These are phyloP conservation scores for Kluyveromyces aestuarii DNA, from an alignment of 805 yeast genomes.

Conservation along the genomic window DNA sequence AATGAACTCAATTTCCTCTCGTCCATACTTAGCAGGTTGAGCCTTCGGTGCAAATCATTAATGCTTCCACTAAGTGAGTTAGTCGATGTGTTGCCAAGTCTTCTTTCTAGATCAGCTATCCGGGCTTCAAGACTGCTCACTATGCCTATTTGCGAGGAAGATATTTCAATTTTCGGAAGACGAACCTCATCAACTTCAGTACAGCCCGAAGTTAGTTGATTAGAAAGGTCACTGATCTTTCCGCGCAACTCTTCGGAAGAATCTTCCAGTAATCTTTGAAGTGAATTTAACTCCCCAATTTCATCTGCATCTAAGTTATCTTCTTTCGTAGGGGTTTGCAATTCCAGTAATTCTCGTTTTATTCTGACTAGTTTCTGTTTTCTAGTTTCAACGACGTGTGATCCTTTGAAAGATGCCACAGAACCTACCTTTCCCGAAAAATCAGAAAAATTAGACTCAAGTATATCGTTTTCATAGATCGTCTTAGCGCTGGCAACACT, in stretches of 20 bases:
- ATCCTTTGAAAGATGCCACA: not conserved
- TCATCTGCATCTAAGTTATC: not conserved
- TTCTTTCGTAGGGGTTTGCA: not conserved
- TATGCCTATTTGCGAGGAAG: conserved; percentile 1
- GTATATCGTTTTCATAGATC: not conserved
- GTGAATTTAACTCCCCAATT: not conserved
- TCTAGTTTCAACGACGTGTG: not conserved
- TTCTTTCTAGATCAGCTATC: conserved; percentile 13
- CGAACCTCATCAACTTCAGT: not conserved
- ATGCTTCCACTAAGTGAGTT: conserved; percentile 18
- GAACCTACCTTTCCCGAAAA: conserved; percentile 4
- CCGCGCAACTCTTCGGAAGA: not conserved
- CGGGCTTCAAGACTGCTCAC: conserved; percentile 11
- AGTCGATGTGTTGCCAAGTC: conserved; percentile 8
- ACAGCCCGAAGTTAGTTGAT: not conserved
- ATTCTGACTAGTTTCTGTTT: conserved; percentile 7
- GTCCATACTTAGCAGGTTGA: conserved; percentile 22
- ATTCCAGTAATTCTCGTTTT: conserved; percentile 8
- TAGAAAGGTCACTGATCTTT: not conserved
- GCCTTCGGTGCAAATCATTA: conserved; percentile 23
- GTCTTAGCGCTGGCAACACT: not conserved
- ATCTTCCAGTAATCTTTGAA: conserved; percentile 2
- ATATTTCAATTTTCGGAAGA: conserved; percentile 4
- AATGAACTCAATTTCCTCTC: conserved; percentile 13
- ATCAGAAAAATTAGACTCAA: conserved; percentile 2